Evolutionary conservation across 108 stramenopile species (phyloP).

Genomic region (Nitzschia putrida): DNA sequence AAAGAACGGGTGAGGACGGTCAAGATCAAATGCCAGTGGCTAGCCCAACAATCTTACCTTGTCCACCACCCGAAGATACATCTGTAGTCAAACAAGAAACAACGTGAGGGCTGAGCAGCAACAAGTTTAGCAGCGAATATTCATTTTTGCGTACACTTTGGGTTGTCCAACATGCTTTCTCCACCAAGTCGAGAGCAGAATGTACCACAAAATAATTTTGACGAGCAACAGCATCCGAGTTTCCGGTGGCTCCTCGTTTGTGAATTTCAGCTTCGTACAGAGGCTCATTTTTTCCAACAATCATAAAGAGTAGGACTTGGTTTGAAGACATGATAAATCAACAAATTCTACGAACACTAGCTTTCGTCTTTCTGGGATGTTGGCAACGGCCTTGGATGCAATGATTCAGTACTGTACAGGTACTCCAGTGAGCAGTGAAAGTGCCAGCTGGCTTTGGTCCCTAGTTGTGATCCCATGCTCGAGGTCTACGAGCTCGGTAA

Average conservation of each 20-base stretch:
- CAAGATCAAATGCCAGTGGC: not conserved
- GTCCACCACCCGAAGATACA: slow-evolving; percentile 90
- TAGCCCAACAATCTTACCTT: slow-evolving; percentile 49
- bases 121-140: not conserved
- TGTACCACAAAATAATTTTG: slow-evolving; percentile 94
- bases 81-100: slow-evolving; percentile 26
- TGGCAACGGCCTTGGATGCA: too few species aligned
- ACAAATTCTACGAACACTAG: not conserved
- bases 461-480: not conserved
- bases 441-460: too few species aligned
- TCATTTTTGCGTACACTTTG: slow-evolving; percentile 40
- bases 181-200: slow-evolving; percentile 92
- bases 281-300: slow-evolving; percentile 87
- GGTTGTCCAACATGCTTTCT: slow-evolving; percentile 82
- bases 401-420: too few species aligned
- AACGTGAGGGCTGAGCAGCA: not conserved
- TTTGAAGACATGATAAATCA: slow-evolving; percentile 19
- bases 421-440: not conserved
- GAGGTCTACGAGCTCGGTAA: too few species aligned
- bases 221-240: slow-evolving; percentile 73
- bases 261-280: slow-evolving; percentile 85
- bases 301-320: slow-evolving; percentile 62
- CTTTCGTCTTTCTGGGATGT: too few species aligned
- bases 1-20: not conserved
- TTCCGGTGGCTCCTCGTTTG: slow-evolving; percentile 43